These are phyloP conservation scores for Ajuga chamaepitys DNA, from an alignment of 257 asterid species.

Conservation along the genomic window DNA sequence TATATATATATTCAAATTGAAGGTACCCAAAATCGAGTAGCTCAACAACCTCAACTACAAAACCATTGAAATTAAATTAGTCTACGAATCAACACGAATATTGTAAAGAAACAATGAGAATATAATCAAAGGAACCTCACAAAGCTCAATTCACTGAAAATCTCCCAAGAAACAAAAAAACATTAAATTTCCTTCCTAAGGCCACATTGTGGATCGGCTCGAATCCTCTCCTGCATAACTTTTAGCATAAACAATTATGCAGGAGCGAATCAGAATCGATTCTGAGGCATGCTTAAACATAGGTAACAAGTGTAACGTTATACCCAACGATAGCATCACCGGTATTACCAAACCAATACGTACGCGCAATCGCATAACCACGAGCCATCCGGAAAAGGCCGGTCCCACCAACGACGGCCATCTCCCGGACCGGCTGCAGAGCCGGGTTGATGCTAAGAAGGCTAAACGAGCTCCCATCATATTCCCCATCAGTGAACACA, in stretches of 20 bases:
- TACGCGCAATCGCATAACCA: constrained; percentile 63
- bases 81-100: background rate
- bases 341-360: constrained; percentile 22
- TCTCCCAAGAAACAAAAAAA: too few species aligned
- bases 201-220: too few species aligned
- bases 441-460: constrained; percentile 51
- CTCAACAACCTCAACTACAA: constrained; percentile 13
- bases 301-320: constrained; percentile 46
- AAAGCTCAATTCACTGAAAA: background rate
- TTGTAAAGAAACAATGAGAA: background rate
- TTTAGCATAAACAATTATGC: too few species aligned
- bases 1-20: too few species aligned
- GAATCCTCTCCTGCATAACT: too few species aligned
- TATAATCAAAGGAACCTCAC: background rate
- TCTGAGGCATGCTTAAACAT: too few species aligned
- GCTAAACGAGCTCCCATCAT: constrained; percentile 71
- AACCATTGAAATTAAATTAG: background rate
- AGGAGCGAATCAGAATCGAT: too few species aligned
- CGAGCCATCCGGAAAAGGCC: constrained; percentile 74
- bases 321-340: constrained; percentile 73
- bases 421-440: constrained; percentile 41
- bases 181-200: too few species aligned
- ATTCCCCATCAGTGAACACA: constrained; percentile 52
- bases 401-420: constrained; percentile 84
- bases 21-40: background rate